Base-by-base conservation (phyloP, 768 basidiomycete genomes). In the Kwoniella sp. region DNA sequence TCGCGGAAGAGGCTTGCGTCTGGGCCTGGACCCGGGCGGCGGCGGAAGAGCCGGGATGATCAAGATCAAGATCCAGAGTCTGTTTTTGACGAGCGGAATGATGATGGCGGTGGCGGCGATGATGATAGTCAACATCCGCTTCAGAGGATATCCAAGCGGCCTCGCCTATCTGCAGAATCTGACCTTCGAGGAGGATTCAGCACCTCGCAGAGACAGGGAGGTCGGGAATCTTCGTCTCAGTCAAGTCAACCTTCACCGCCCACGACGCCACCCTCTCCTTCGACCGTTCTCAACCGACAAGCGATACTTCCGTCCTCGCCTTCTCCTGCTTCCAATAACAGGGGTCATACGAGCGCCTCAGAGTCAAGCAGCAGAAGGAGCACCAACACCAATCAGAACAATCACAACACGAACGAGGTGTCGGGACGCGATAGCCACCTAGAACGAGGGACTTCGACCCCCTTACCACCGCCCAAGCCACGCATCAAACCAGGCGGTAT, bases 401-500 rank as follows among this genome's bases (percentile, higher is more conserved):
- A 34, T 34, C 5, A 34, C 34, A 34, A 34, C 34, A 34, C 7
- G 7, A 13, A 34, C 34, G 13, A 34, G 7, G 13, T 34, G 7
- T 34, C 34, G 13, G n/a, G n/a, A n/a, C n/a, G n/a, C n/a, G n/a
- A n/a, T n/a, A 34, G 13, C 13, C 34, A 45, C 17, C 11, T 45
- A 7, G 41, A 45, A 8, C 9, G 41, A 17, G 8, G 20, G 11
- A 9, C 20, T 17, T 3, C 20, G 41, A 9, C 9, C 41, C 41
- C 41, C 11, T 9, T n/a, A n/a, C n/a, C n/a, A n/a, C n/a, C n/a
- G 29, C 28, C 23, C 23, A 9, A 31, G 28, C 56, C 56, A 4
- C 50, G 38, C 22, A 60, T 60, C 28, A 60, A 60, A 52, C 12
- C 58, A 4, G 34, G 31, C 5, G 37, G 37, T 11, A n/a, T 51